phyloP scores from a whole-genome alignment of 208 protist genomes.

The Blechomonas ayalai region DNA sequence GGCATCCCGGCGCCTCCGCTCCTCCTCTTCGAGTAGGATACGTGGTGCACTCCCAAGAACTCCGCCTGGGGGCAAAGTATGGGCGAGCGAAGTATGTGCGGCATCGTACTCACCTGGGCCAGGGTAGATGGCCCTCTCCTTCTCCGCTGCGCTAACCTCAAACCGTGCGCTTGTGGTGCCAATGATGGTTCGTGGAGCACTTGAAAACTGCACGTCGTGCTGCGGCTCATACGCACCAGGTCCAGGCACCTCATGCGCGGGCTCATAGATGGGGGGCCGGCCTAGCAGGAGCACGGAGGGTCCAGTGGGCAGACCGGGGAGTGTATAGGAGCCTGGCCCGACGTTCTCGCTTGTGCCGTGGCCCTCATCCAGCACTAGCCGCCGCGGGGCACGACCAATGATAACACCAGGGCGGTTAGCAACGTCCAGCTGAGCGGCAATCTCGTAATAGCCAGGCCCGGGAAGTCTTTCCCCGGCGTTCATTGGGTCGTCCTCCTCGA shows the following conservation, averaged over 20 bases:
- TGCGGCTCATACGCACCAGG: conserved; percentile 23
- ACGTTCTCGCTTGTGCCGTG: too few relatives aligned
- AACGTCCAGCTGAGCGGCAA: background rate
- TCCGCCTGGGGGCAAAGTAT: background rate
- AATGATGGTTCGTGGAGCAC: background rate
- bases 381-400: conserved; percentile 30
- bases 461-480: conserved; percentile 2
- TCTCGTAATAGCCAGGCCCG: conserved; percentile 36
- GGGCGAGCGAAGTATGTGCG: background rate
- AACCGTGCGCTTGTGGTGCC: conserved; percentile 13
- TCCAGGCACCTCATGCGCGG: background rate
- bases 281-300: conserved; percentile 6
- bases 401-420: conserved; percentile 18
- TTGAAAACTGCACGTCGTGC: background rate
- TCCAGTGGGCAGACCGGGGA: conserved; percentile 16
- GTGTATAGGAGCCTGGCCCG: conserved; percentile 11
- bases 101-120: conserved; percentile 22
- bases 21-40: conserved; percentile 4
- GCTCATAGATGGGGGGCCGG: background rate
- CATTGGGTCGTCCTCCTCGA: background rate
- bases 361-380: too few relatives aligned
- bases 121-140: conserved; percentile 6
- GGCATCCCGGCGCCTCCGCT: background rate
- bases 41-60: conserved; percentile 36
- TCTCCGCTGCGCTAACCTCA: background rate